Evolutionary conservation across 2,329 filamentous ascomycete genomes (phyloP).

Genomic region (Beauveria medogensis): DNA sequence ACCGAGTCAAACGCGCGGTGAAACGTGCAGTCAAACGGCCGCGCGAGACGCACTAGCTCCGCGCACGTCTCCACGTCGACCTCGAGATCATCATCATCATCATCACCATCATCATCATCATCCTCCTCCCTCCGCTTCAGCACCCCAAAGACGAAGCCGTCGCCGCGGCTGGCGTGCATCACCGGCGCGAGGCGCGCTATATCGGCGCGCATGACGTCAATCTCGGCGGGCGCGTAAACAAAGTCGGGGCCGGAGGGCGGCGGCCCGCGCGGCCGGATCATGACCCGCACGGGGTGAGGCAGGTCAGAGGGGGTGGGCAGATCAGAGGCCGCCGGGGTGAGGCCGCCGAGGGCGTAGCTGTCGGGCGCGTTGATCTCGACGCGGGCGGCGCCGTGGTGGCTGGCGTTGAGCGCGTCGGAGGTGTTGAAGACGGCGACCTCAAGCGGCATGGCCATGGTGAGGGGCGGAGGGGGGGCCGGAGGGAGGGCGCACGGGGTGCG

Average conservation of each 20-base stretch:
- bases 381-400: conserved; percentile 36
- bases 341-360: conserved; percentile 43
- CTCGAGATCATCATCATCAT: background rate
- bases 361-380: conserved; percentile 46
- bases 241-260: conserved; percentile 32
- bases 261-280: conserved; percentile 41
- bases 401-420: conserved; percentile 30
- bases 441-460: conserved; percentile 23
- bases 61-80: conserved; percentile 35
- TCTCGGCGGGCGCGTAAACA: conserved; percentile 38
- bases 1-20: conserved; percentile 49
- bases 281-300: conserved; percentile 38
- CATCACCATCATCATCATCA: no score
- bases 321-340: conserved; percentile 39
- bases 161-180: conserved; percentile 33
- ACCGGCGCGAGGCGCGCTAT: conserved; percentile 31
- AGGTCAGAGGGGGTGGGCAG: conserved; percentile 23
- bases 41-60: conserved; percentile 32
- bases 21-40: conserved; percentile 40
- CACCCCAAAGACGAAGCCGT: conserved; percentile 51
- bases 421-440: conserved; percentile 49
- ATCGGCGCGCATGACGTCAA: conserved; percentile 33
- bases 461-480: background rate
- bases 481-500: background rate
- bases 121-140: conserved; percentile 21